Conservation (phyloP, 495 filamentous ascomycete species). For the Neurospora sp. region DNA sequence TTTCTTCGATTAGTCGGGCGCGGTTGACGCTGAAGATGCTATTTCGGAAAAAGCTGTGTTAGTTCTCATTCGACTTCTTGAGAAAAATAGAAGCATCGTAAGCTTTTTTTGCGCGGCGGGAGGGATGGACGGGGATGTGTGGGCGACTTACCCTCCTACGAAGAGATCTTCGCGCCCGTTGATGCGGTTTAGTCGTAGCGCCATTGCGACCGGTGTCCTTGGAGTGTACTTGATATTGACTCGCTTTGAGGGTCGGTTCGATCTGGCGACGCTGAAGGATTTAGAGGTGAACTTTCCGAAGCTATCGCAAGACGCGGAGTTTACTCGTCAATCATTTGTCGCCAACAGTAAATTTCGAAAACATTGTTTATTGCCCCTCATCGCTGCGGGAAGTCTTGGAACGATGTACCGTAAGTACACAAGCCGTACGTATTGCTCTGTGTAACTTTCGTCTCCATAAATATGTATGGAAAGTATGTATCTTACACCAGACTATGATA, state of each 20-base stretch:
- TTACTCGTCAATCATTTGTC: not conserved
- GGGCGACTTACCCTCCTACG: conserved; percentile 64
- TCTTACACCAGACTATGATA: not conserved
- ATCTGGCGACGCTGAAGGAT: not conserved
- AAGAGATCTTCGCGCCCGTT: conserved; percentile 67
- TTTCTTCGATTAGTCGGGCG: conserved; percentile 52
- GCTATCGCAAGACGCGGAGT: not conserved
- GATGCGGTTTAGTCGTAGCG: conserved; percentile 31
- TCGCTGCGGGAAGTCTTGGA: not conserved
- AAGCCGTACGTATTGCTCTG: not conserved
- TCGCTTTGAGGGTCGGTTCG: not conserved
- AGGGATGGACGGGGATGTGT: not conserved
- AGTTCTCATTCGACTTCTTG: conserved; percentile 8
- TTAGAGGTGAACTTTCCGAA: not conserved
- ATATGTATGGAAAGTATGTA: not conserved
- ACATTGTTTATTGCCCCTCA: not conserved
- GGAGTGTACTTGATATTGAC: not conserved
- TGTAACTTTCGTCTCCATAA: not conserved
- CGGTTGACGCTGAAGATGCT: conserved; percentile 71
- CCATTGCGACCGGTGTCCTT: conserved; percentile 12
- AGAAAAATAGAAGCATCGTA: not conserved
- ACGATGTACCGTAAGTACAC: not conserved
- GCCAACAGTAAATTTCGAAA: not conserved
- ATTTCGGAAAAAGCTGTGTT: conserved; percentile 12
- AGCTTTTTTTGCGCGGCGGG: not conserved